Evolutionary conservation across 2,329 filamentous ascomycete species (phyloP).

Genomic region (Trichoderma simmonsii): DNA sequence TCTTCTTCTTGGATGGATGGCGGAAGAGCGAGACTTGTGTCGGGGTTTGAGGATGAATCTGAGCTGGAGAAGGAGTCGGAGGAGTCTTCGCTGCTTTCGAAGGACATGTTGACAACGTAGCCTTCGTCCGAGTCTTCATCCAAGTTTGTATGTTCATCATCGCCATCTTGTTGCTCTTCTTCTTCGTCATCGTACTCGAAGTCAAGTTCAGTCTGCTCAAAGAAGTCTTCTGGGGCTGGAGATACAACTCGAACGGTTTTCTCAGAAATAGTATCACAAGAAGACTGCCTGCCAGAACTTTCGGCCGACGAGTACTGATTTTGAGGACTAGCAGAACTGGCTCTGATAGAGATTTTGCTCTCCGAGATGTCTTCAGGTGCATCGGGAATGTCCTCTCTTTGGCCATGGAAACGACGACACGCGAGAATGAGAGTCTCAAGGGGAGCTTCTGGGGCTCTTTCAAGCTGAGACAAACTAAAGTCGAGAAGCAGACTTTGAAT

Average conservation of each 20-base stretch:
- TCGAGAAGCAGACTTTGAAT: slow-evolving; percentile 28
- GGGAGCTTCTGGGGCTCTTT: slow-evolving; percentile 23
- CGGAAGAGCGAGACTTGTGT: not conserved
- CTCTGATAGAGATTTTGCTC: not conserved
- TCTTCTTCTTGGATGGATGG: not conserved
- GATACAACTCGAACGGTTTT: not conserved
- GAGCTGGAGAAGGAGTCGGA: not conserved
- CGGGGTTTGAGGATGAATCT: not conserved
- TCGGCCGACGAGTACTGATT: not conserved
- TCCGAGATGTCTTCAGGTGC: not conserved
- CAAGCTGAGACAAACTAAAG: slow-evolving; percentile 30
- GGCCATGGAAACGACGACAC: slow-evolving; percentile 35
- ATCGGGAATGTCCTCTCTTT: slow-evolving; percentile 7
- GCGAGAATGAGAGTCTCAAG: slow-evolving; percentile 33
- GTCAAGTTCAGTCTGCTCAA: not conserved
- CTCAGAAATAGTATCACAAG: not conserved
- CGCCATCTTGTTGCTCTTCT: not conserved
- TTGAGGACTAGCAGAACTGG: not conserved
- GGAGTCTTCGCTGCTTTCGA: not conserved
- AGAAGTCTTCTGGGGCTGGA: not conserved
- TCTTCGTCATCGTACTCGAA: not conserved
- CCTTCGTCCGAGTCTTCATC: not conserved
- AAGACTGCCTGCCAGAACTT: not conserved
- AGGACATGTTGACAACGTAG: not conserved
- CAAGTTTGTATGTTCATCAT: not conserved